A percentile compares a stretch with the other conserved stretches of the same genome.
Evolutionary conservation across 1,284 basidiomycete species (phyloP).

Genomic region (Leccinum fallax): DNA sequence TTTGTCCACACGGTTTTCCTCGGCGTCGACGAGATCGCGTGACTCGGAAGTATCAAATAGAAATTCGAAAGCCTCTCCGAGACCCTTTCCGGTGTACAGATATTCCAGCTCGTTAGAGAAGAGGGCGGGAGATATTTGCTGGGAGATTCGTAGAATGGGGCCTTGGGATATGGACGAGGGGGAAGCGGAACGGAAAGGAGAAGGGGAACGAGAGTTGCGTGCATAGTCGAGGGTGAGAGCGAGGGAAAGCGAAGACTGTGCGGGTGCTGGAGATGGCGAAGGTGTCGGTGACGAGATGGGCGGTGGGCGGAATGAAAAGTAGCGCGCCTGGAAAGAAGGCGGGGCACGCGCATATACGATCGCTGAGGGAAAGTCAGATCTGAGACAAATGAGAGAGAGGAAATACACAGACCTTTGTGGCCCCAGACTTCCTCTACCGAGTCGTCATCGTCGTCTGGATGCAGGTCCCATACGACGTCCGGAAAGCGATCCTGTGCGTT

Average conservation of each 20-base stretch:
- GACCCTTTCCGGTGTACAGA: constrained; percentile 85
- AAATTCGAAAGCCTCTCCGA: constrained; percentile 88
- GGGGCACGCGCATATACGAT: constrained; percentile 94
- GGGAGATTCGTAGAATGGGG: constrained; percentile 56
- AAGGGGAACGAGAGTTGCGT: constrained; percentile 55
- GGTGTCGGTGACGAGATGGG: constrained; percentile 57
- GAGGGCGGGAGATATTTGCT: constrained; percentile 71
- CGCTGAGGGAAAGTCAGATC: constrained; percentile 50
- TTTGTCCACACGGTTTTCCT: constrained; percentile 81
- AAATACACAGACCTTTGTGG: constrained; percentile 71
- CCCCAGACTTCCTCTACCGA: constrained; percentile 75
- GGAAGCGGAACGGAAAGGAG: constrained; percentile 51
- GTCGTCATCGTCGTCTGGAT: constrained; percentile 51
- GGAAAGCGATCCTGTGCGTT: constrained; percentile 84
- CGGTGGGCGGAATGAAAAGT: constrained; percentile 74
- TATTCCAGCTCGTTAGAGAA: constrained; percentile 90
- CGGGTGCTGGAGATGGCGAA: constrained; percentile 52
- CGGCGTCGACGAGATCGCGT: constrained; percentile 45
- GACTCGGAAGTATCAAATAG: constrained; percentile 74
- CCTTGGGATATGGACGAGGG: constrained; percentile 42
- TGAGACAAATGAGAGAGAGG: neutral
- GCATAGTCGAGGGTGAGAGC: constrained; percentile 49
- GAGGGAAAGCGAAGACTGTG: constrained; percentile 65
- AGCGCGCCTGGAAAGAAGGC: constrained; percentile 81
- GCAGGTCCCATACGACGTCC: constrained; percentile 90